Percentiles rank a stretch among this genome's conserved stretches.
These are phyloP conservation scores for Sphagnum tenellum DNA, from an alignment of 225 moss, liverwort and hornwort genomes.

Conservation along the genomic window DNA sequence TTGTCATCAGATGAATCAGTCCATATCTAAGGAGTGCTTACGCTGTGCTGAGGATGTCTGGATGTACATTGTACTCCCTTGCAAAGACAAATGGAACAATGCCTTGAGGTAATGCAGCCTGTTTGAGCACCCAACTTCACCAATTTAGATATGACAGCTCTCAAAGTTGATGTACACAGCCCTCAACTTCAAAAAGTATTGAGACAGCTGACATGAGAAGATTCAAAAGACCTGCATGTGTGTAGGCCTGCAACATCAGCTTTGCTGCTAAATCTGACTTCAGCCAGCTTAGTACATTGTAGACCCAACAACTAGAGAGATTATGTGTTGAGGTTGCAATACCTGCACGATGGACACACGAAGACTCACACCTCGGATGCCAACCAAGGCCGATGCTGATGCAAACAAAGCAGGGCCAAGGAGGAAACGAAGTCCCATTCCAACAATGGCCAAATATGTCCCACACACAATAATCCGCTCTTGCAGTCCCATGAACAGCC, in stretches of 20 bases:
- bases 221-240: too few relatives aligned
- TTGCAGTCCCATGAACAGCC: slow-evolving; percentile 93
- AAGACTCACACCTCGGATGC: slow-evolving; percentile 65
- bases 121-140: slow-evolving; percentile 1
- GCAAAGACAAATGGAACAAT: slow-evolving; percentile 98
- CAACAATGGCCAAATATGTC: slow-evolving; percentile 36
- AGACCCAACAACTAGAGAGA: not conserved
- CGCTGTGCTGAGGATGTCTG: slow-evolving; percentile 90
- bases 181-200: too few relatives aligned
- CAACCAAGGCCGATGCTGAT: slow-evolving; percentile 65
- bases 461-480: slow-evolving; percentile 86
- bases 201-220: too few relatives aligned
- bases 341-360: slow-evolving; percentile 91
- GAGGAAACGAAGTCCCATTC: slow-evolving; percentile 81
- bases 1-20: too few relatives aligned
- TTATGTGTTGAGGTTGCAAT: not conserved
- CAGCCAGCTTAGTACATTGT: too few relatives aligned
- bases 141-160: not conserved
- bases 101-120: slow-evolving; percentile 95
- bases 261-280: too few relatives aligned
- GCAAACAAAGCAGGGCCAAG: slow-evolving; percentile 88
- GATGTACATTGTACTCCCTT: slow-evolving; percentile 92
- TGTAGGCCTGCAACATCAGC: too few relatives aligned
- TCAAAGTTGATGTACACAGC: too few relatives aligned
- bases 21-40: slow-evolving; percentile 12